A percentile compares a stretch with the other conserved stretches of the same genome.
Conservation (phyloP, 495 filamentous ascomycete species). For the Tuber aestivum region DNA sequence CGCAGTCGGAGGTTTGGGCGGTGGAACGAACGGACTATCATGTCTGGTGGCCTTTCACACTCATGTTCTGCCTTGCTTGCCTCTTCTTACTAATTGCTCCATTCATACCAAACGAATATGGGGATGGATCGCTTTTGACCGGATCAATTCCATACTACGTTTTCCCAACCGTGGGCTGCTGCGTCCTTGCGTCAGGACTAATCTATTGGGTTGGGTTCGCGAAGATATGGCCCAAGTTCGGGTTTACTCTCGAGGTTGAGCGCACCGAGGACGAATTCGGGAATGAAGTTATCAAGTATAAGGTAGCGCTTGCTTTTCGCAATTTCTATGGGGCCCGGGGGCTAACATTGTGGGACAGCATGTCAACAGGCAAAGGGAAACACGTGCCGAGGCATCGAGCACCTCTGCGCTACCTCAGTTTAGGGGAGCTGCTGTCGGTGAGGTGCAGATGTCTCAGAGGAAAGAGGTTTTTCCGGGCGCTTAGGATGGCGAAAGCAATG, state of each 20-base stretch:
- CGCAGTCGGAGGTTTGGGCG: slow-evolving; percentile 43
- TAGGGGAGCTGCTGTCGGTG: not conserved
- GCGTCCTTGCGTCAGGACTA: slow-evolving; percentile 43
- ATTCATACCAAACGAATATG: slow-evolving; percentile 44
- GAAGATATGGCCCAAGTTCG: slow-evolving; percentile 40
- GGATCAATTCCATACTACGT: slow-evolving; percentile 44
- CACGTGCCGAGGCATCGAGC: slow-evolving; percentile 14
- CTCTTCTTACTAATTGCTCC: slow-evolving; percentile 45
- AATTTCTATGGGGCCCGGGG: no score
- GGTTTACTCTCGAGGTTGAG: slow-evolving; percentile 48
- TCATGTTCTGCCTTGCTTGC: slow-evolving; percentile 44
- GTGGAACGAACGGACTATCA: slow-evolving; percentile 45
- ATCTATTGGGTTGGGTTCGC: slow-evolving; percentile 47
- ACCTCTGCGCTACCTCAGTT: slow-evolving; percentile 13
- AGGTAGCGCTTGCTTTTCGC: slow-evolving; percentile 6
- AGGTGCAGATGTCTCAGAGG: not conserved
- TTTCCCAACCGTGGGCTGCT: slow-evolving; percentile 46
- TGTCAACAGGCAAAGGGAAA: slow-evolving; percentile 22
- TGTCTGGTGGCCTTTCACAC: slow-evolving; percentile 41
- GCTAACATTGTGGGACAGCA: slow-evolving; percentile 11
- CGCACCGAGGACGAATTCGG: slow-evolving; percentile 45
- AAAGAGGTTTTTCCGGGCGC: not conserved
- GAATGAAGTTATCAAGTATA: slow-evolving; percentile 48
- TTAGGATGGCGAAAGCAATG: not conserved
- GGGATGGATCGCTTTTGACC: slow-evolving; percentile 23